Evolutionary conservation across 257 asterid species (phyloP), one percentile per base, ranked within the genome.

Genomic region (Plectranthus barbatus): DNA sequence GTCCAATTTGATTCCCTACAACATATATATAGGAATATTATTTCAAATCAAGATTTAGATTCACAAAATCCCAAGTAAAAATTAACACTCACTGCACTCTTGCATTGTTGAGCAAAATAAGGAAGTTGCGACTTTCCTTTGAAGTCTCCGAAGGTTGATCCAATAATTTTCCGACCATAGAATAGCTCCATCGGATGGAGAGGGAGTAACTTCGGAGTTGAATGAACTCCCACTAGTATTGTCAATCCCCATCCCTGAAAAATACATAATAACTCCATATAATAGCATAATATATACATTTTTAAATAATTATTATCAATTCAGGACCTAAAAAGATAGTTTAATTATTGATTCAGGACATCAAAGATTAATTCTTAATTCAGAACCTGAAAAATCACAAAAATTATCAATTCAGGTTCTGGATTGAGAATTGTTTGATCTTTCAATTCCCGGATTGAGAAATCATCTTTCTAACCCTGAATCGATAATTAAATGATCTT

Each of bases 201-300:
- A 21, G 95, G 95, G 1, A 91, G 78, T 80, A 84, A 1, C 57
- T 74, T 76, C 48, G 98, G 95, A 8, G 80, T 66, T 7, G 90
- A 79, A 56, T 91, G 98, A 15, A 91, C 77, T 15, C 96, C 98
- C 51, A 86, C 60, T 4, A 91, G 47, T 3, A 88, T 88, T 0
- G 95, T 82, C 40, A 86, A 69, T 1, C 98, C 98, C 96, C 98
- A 91, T 5, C 98, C 98, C 98, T 91, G 69, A 73, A 69, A 33
- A 14, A 45, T 56, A 3, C 34, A 11, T 7, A 20, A 12, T 19
- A 39, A 19, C 39, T 39, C 19, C 31, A 26, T 26, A 26, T 26
- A 26, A 5, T 26, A 26, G n/a, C n/a, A n/a, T n/a, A n/a, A n/a
- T n/a, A n/a, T n/a, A n/a, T n/a, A n/a, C n/a, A n/a, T n/a, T n/a